Base-by-base conservation (phyloP, 164 flowering plant species). In the Macadamia tetraphylla region DNA sequence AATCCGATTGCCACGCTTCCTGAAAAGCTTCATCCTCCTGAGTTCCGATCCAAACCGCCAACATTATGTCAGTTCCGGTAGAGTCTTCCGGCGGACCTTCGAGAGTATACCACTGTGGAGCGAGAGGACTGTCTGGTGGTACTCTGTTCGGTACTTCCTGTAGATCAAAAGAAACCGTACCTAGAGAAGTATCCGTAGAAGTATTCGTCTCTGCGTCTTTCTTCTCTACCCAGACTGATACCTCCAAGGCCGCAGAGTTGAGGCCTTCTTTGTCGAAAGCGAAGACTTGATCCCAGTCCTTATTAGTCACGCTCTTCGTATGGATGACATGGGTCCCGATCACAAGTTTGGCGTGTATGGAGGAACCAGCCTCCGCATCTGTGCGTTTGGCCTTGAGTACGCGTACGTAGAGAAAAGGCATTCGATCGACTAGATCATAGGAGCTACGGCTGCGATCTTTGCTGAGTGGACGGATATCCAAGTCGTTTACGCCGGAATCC, bases 1-100 rank as follows among this genome's bases (percentile, higher is more conserved):
- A 87, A 76, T 92, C 99, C 15, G 99, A 94, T 71, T 89, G 97
- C 97, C 99, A 94, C 0, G 99, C 97, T 74, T 92, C 97, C 60
- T 85, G 96, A 67, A 92, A 94, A 1, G 97, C 89, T 72, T 94
- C 99, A 70, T 94, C 99, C 0, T 91, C 91, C 79, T 90, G 99
- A 53, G 98, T 92, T 8, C 99, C 99, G 44, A 88, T 14, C 99
- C 99, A 94, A 0, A 92, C 91, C 2, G 98, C 92, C 29, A 92
- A 78, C 99, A 90, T 92, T 70, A 94, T 82, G 69, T 92, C 96
- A 68, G 73, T 77, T 56, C 73, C 85, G 17, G 81, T 75, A 9
- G 76, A 70, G 10, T 69, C 69, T n/a, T 81, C 88, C n/a, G 85
- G 65, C 58, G 75, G 40, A 6, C 74, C 85, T 67, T 94, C 99